Evolutionary conservation across 2,329 filamentous ascomycete species (phyloP), one percentile per base, ranked within the genome.

Genomic region (Diaporthe capsici): DNA sequence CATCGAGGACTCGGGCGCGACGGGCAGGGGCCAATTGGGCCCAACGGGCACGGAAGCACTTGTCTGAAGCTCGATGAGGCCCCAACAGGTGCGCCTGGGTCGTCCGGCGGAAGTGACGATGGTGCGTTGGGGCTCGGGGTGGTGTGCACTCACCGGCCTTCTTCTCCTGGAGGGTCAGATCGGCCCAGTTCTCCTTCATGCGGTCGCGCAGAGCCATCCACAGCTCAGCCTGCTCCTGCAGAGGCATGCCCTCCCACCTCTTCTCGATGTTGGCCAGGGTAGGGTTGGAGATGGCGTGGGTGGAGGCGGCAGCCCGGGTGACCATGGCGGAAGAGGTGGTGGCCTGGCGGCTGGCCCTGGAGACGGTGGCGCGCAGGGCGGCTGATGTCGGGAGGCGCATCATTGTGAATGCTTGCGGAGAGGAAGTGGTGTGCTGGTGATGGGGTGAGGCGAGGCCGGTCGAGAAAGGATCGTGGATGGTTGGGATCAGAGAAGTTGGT

Each of bases 131-230:
- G 39, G 47, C 44, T 61, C 31, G 58, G 65, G 67, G 31, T 63
- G 47, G 37, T 42, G 68, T 76, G 12, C 37, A 95, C 96, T 85
- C 93, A 98, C 97, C 96, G 82, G 97, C 97, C 90, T 98, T 98
- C 94, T 99, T 98, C 92, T 99, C 97, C 87, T 97, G 94, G 83
- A 97, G 81, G 71, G 97, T 98, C 89, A 99, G 89, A 84, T 98
- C 95, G 84, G 93, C 92, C 97, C 97, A 99, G 90, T 95, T 95
- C 82, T 91, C 92, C 94, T 98, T 98, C 97, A 99, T 99, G 84
- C 97, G 94, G 89, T 99, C 97, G 87, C 97, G 92, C 86, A 99
- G 90, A 81, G 94, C 90, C 97, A 99, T 99, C 97, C 97, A 99
- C 82, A 99, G 90, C 85, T 99, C 97, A 80, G 97, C 97, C 92